phyloP scores from a whole-genome alignment of 371 early-diverging fungal genomes.

The Polyrhizophydium stewartii region DNA sequence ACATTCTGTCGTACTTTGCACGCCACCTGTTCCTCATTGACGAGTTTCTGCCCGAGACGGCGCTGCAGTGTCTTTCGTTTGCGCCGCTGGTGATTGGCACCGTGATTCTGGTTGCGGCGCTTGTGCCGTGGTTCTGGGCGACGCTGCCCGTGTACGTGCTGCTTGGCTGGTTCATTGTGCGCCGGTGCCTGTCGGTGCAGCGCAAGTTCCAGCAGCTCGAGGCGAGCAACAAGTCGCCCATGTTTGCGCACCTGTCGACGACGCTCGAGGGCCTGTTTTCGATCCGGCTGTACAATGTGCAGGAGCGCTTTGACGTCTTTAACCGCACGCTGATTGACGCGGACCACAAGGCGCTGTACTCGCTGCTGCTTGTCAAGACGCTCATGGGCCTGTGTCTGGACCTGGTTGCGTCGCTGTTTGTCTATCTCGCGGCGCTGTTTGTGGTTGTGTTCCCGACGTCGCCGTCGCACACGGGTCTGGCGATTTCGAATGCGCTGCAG shows the following conservation, averaged over 20 bases:
- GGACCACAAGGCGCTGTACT: constrained; percentile 61
- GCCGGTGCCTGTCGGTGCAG: constrained; percentile 39
- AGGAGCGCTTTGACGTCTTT: constrained; percentile 54
- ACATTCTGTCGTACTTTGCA: constrained; percentile 82
- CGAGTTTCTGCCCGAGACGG: constrained; percentile 51
- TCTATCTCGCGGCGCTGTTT: constrained; percentile 57
- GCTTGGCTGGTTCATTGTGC: constrained; percentile 30
- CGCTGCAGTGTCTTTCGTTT: constrained; percentile 50
- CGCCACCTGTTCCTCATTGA: constrained; percentile 85
- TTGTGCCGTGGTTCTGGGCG: constrained; percentile 56
- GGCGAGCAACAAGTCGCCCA: constrained; percentile 59
- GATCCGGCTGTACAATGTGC: constrained; percentile 60
- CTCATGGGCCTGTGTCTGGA: constrained; percentile 66
- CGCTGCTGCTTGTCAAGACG: constrained; percentile 45
- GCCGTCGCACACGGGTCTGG: constrained; percentile 55
- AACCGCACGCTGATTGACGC: constrained; percentile 57
- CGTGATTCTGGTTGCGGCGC: constrained; percentile 44
- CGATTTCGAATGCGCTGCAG: constrained; percentile 64
- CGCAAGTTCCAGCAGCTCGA: constrained; percentile 49
- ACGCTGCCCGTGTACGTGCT: constrained; percentile 39
- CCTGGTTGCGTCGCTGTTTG: constrained; percentile 53
- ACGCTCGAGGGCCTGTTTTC: constrained; percentile 67
- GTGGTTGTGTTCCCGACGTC: constrained; percentile 36
- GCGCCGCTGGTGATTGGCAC: constrained; percentile 57
- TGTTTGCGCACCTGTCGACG: constrained; percentile 67